Conservation (phyloP, 2,329 filamentous ascomycete species). For the Gremmenia infestans region DNA sequence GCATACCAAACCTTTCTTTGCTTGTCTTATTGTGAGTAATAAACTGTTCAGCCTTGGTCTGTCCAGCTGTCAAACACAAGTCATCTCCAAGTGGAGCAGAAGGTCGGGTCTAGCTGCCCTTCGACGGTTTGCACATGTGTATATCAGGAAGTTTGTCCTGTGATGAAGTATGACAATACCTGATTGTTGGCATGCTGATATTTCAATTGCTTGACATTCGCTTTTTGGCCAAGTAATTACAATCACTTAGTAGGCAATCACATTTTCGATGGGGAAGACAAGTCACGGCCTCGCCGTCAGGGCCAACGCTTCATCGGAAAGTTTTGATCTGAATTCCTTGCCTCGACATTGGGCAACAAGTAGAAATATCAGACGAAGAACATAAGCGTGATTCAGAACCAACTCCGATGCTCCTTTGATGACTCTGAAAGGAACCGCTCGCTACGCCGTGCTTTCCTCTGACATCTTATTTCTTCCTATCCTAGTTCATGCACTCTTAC, state of each 20-base stretch:
- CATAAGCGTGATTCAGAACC: background rate
- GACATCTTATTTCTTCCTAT: background rate
- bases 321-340: background rate
- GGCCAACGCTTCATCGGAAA: background rate
- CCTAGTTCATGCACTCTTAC: conserved; percentile 1
- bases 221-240: background rate
- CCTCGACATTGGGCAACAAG: conserved; percentile 5
- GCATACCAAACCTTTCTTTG: conserved; percentile 9
- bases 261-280: background rate
- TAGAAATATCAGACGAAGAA: conserved; percentile 3
- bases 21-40: background rate
- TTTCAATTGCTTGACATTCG: background rate
- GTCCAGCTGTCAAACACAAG: background rate
- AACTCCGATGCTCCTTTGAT: background rate
- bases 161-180: background rate
- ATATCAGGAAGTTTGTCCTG: background rate
- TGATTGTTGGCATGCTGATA: background rate
- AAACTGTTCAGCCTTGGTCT: background rate
- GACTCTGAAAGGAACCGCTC: background rate
- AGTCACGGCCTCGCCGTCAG: background rate
- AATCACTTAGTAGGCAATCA: conserved; percentile 9
- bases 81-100: background rate
- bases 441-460: background rate
- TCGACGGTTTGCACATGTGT: background rate
- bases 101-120: background rate